Conservation (phyloP, 768 basidiomycete species). For the Mycena alexandri region DNA sequence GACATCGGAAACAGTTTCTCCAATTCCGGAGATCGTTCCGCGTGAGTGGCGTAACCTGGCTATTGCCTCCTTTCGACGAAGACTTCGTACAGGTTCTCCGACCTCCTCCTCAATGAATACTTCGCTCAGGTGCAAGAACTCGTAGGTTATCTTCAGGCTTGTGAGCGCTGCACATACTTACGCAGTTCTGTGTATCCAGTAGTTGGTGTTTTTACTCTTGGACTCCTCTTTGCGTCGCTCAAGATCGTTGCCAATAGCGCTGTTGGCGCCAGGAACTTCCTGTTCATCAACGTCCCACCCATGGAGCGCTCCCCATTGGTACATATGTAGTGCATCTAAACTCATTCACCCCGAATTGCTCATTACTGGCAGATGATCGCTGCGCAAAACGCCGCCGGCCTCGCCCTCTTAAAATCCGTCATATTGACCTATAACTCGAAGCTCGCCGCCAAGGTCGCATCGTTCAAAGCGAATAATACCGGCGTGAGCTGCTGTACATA, state of each 20-base stretch:
- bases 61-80: neutral
- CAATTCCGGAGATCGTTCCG: slow-evolving; percentile 57
- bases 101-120: slow-evolving; percentile 61
- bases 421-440: slow-evolving; percentile 66
- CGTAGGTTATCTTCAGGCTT: slow-evolving; percentile 46
- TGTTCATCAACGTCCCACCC: slow-evolving; percentile 59
- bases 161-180: neutral
- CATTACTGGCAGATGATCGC: slow-evolving; percentile 59
- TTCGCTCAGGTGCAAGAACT: slow-evolving; percentile 64
- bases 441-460: slow-evolving; percentile 53
- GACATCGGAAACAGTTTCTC: slow-evolving; percentile 72
- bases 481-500: slow-evolving; percentile 52
- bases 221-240: slow-evolving; percentile 1
- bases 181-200: slow-evolving; percentile 41
- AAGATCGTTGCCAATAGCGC: slow-evolving; percentile 46
- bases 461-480: slow-evolving; percentile 58
- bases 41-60: slow-evolving; percentile 49
- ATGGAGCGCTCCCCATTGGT: slow-evolving; percentile 60
- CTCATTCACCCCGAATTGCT: neutral
- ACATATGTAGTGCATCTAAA: slow-evolving; percentile 13
- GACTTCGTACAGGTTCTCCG: slow-evolving; percentile 55
- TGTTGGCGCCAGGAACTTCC: slow-evolving; percentile 69
- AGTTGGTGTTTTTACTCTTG: slow-evolving; percentile 38
- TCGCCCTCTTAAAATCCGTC: slow-evolving; percentile 57
- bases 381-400: slow-evolving; percentile 51